Evolutionary conservation across 2,329 filamentous ascomycete genomes (phyloP), one percentile per base, ranked within the genome.

Genomic region (Aureobasidium sp.): DNA sequence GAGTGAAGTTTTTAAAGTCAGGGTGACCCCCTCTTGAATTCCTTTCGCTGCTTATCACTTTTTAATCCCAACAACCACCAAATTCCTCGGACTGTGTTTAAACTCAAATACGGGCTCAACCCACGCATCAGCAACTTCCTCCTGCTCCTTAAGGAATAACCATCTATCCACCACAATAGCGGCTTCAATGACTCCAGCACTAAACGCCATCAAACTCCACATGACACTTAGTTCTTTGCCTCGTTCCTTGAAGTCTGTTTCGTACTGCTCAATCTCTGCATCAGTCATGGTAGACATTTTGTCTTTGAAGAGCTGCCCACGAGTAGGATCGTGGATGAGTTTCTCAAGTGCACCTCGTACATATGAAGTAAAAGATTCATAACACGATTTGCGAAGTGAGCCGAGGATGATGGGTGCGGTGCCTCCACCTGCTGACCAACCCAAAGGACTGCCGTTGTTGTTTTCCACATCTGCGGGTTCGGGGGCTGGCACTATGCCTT

Each of bases 191-290:
- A 96, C 88, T 23, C 85, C 85, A 2, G 93, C 92, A 73, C 91
- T 95, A 70, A 96, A 97, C 0, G 94, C 92, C 93, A 99, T 99
- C 69, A 99, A 74, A 67, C 85, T 91, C 94, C 94, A 99, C 63
- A 95, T 84, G 8, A 95, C 82, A 70, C 88, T 91, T 42, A 99
- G 77, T 70, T 97, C 88, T 68, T 91, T 89, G 77, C 88, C 90
- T 61, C 87, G 80, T 42, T 80, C 79, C 34, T 73, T 72, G 74
- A 88, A 97, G 46, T 75, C 72, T 10, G 72, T 70, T 69, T 89
- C 87, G 72, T 97, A 99, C 15, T 68, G 74, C 10, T 81, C 78
- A 52, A 97, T 87, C 66, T 92, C 87, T 42, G 87, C 86, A 67
- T 95, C 90, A 0, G 85, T 88, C 64, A 97, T 79, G 20, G 75